Evolutionary conservation across 78 protist species (phyloP).

Genomic region (Chrysochromulina tobinii): DNA sequence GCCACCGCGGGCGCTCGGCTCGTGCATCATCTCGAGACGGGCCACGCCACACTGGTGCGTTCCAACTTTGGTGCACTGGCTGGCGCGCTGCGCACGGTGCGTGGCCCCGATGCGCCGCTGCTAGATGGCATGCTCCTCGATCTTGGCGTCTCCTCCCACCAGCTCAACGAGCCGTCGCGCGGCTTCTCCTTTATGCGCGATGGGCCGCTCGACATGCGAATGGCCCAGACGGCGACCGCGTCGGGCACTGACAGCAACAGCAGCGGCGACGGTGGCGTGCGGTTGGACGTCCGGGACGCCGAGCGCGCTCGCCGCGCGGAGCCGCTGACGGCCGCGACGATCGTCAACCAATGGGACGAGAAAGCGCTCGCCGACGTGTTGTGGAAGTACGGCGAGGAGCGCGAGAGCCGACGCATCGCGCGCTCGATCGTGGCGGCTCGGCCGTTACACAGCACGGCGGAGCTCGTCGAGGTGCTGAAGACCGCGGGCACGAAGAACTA

Average conservation of each 20-base stretch:
- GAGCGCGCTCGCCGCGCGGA: no score
- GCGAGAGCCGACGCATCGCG: background rate
- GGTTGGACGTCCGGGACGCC: no score
- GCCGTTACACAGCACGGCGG: background rate
- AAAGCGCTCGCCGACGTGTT: background rate
- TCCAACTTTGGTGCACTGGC: background rate
- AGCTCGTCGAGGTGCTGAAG: background rate
- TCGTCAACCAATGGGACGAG: background rate
- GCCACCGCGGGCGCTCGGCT: background rate
- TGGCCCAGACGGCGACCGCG: background rate
- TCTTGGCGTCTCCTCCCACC: slow-evolving; percentile 14
- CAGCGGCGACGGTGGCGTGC: background rate
- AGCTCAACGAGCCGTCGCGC: slow-evolving; percentile 9
- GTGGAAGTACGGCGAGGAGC: slow-evolving; percentile 3
- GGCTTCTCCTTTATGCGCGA: slow-evolving; percentile 28
- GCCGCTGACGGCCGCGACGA: background rate
- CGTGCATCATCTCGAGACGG: background rate
- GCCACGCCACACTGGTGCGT: background rate
- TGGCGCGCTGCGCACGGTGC: background rate
- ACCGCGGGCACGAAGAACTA: background rate
- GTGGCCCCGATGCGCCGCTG: background rate
- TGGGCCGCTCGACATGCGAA: slow-evolving; percentile 51
- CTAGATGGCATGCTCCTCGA: background rate
- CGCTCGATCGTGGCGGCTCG: background rate
- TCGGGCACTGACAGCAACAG: background rate